Base-by-base conservation (phyloP, 1,284 basidiomycete genomes). In the Melampsora larici-populina region DNA sequence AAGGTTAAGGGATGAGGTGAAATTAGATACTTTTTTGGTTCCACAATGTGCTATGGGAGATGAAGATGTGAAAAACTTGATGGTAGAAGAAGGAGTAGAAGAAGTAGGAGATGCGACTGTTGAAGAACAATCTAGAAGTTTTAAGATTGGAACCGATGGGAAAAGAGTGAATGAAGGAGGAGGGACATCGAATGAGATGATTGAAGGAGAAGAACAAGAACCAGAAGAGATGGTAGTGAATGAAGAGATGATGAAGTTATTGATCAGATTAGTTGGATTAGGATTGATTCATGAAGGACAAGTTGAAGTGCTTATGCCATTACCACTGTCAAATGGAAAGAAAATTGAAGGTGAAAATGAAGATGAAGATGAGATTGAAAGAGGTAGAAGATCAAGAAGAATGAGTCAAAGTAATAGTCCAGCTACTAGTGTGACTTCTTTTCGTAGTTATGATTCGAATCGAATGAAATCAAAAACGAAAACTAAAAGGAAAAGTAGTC, bases 31-130 rank as follows among this genome's bases (percentile, higher is more conserved):
- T 24, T 78, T 78, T 49, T 36, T 78, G 24, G 68, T 78, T 17
- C 76, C 76, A n/a, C 76, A 78, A 66, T 78, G 76, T 71, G 67
- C 76, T 1, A 78, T 69, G 13, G 76, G 76, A 17, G 58, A 78
- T 70, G 76, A 78, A 33, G 69, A 66, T 33, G 68, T 70, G 17
- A 78, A 70, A 64, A 51, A 51, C 31, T 65, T 58, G 46, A 78
- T 78, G 76, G 48, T 63, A n/a, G 62, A 51, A 29, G 60, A 64
- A 33, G 33, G 49, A 17, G 69, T 71, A 24, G 31, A 55, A 17
- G 76, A 70, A 51, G 76, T 70, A 65, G 68, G 68, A 24, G 69
- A 70, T 49, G 60, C 64, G 49, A 70, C 76, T n/a, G 63, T 63
- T 6, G 76, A 78, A 51, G 76, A 78, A 51, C 68, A 78, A 55